Base-by-base conservation (phyloP, 208 protist genomes). In the Trypanosoma conorhini region DNA sequence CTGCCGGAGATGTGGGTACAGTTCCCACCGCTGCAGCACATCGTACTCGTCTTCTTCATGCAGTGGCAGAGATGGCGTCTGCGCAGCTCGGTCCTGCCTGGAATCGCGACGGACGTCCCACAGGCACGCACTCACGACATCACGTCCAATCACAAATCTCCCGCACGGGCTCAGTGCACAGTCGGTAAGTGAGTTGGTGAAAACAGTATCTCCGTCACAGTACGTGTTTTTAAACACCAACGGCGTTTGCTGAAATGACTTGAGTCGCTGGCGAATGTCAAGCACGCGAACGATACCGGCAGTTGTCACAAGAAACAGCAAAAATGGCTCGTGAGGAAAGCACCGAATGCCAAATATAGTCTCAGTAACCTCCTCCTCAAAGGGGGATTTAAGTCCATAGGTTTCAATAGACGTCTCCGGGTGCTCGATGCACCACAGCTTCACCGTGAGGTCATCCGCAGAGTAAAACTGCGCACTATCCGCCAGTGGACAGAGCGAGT, bases 381-480 rank as follows among this genome's bases (percentile, higher is more conserved):
- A 87, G 12, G 85, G 77, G 13, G 81, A 70, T 30, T 85, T 86
- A 63, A 96, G 51, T 68, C 83, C 76, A 75, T 85, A 92, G 10
- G 80, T 87, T 26, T 95, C 89, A 50, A 96, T 87, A 22, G 86
- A 94, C 8, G 84, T 89, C 58, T 96, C 88, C 3, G 87, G 85
- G 72, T 94, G 89, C 61, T 95, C 92, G 35, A 85, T 86, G 76
- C 89, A 95, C 92, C 92, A 96, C 79, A 94, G 77, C 64, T 87
- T 83, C 57, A 96, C 82, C 21, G 81, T 85, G 9, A 93, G 76
- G 59, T 96, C 87, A 67, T 96, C 92, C 28, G 87, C 87, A 17
- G 88, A 91, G 46, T 85, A 82, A 72, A 96, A 96, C 76, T 94
- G 88, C 64, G 85, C 77, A 62, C 76, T 74, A 74, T 92, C 86